Evolutionary conservation across 768 basidiomycete genomes (phyloP), one percentile per base, ranked within the genome.

Genomic region (Scleroderma citrinum): DNA sequence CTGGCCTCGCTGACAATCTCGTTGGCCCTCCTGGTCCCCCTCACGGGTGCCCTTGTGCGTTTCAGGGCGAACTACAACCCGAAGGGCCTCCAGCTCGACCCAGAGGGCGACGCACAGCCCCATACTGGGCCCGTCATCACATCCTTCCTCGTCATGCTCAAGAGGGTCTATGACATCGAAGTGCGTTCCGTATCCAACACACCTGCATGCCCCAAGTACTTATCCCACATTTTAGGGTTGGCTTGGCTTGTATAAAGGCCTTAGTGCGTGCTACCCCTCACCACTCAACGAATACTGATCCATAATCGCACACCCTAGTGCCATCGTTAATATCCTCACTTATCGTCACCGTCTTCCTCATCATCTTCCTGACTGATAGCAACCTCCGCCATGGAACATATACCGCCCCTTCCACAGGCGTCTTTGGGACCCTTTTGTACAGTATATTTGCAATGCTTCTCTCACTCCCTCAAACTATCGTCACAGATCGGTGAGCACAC

Each of bases 51-150:
- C 12, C 72, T 90, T 10, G 82, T 91, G 7, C 76, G 88, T 41
- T 82, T 87, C 62, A 76, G 90, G 66, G 87, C 86, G 26, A 89
- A 92, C 61, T 92, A 87, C 71, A 88, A 87, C 59, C 90, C 90
- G 2, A 87, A 85, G 64, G 87, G 85, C 31, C 80, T 92, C 35
- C 86, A 84, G 46, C 74, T 92, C 35, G 89, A 91, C 64, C 70
- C 76, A 26, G 87, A 89, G 60, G 87, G 85, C 29, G 81, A 76
- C 41, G 83, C 79, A n/a, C 76, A 82, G 63, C 80, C 87, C 0
- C 81, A 88, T 57, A 83, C 86, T 5, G 84, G 83, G 30, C 90
- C 89, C 50, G 76, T 87, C n/a, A 75, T 92, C 48, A 78, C 77
- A 14, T 81, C 83, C 3, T 89, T 83, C 68, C 77, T 88, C 55